A percentile compares a stretch with the other conserved stretches of the same genome.
Conservation (phyloP, 148 eudicot genomes). For the Cornus florida region DNA sequence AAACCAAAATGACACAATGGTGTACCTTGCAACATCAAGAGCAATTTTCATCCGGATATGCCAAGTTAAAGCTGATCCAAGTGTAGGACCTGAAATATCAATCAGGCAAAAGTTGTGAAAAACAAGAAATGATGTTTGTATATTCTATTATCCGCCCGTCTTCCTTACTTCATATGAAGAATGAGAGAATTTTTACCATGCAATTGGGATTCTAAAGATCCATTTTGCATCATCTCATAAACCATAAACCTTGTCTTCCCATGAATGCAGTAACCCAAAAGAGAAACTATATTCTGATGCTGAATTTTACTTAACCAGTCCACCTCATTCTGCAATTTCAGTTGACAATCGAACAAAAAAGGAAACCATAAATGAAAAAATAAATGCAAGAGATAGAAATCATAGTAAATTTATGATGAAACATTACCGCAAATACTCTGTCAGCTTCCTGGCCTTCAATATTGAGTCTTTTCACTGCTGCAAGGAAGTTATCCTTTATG, state of each 20-base stretch:
- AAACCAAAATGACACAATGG: not conserved
- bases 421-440: constrained; percentile 66
- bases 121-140: not conserved
- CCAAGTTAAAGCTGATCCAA: constrained; percentile 64
- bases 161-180: not conserved
- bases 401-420: not conserved
- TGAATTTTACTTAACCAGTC: constrained; percentile 62
- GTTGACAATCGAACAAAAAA: not conserved
- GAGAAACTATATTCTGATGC: constrained; percentile 68
- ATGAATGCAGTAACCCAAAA: constrained; percentile 63
- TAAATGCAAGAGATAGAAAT: not conserved
- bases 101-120: not conserved
- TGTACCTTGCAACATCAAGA: constrained; percentile 77
- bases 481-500: constrained; percentile 44
- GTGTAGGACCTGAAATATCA: constrained; percentile 43
- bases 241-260: constrained; percentile 60
- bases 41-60: constrained; percentile 77
- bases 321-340: constrained; percentile 66
- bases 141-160: not conserved
- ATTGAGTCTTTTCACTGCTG: constrained; percentile 57
- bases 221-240: constrained; percentile 81
- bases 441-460: constrained; percentile 36
- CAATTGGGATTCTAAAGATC: constrained; percentile 71
- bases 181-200: constrained; percentile 51
- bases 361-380: not conserved